Base-by-base conservation (phyloP, 2,329 filamentous ascomycete species). In the Teratosphaeria nubilosa region DNA sequence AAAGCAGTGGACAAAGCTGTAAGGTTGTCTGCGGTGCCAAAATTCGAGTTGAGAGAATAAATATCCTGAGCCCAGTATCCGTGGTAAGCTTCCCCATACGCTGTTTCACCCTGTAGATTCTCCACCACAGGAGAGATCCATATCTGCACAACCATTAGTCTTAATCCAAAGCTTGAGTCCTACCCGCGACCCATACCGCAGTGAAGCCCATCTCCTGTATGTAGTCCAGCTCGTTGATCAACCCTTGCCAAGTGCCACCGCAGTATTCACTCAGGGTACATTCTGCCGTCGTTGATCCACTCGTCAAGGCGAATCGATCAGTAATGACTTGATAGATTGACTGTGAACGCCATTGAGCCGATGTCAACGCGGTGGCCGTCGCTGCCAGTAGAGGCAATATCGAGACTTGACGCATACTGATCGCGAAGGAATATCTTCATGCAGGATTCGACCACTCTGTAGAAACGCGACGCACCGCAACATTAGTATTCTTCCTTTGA, bases 291-390 rank as follows among this genome's bases (percentile, higher is more conserved):
- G 72, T 75, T 3, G 72, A 75, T 24, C 76, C 78, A 62, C 75
- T 72, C 2, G 71, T 75, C 9, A 76, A 76, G 4, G 80, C 81
- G 59, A 81, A 77, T 1, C 82, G 78, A 65, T 83, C 81, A 2
- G 81, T 82, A 63, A 85, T 69, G 45, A 79, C 76, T 70, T 83
- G 82, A 67, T 84, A 84, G 58, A 84, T 82, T 52, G 78, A 81
- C 57, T 78, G 77, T 27, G 75, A 73, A 65, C 79, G 81, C 81
- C 80, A 83, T 34, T 74, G 67, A 25, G 32, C 45, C 14, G 54
- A 41, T 56, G 54, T 54, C 53, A 41, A 25, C 27, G 67, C 67
- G 51, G 60, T 37, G 22, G 62, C 60, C 7, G 52, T 11, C 52
- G 63, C 45, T 20, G 61, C 57, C 52, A 31, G 30, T 30, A 24